These are phyloP conservation scores for Carpinus fangiana DNA, from an alignment of 306 rosid genomes.

Conservation along the genomic window DNA sequence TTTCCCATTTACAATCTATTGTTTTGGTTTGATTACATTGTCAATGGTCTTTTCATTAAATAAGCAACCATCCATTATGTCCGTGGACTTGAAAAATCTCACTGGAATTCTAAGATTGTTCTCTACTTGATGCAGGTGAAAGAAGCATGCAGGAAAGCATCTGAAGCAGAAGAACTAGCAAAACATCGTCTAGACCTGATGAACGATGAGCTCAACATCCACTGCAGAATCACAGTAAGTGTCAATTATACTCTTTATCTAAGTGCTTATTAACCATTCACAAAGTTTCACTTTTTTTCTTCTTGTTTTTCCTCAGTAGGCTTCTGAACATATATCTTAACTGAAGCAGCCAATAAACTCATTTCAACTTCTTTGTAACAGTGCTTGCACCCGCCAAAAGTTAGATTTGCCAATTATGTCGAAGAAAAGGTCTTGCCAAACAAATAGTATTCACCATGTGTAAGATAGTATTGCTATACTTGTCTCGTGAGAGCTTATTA, in stretches of 20 bases:
- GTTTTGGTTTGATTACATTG: not conserved
- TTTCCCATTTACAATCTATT: not conserved
- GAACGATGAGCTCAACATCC: constrained; percentile 72
- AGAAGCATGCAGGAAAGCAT: constrained; percentile 74
- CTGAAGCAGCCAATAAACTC: not conserved
- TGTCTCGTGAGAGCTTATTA: not conserved
- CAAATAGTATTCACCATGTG: constrained; percentile 2
- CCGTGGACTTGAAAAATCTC: not conserved
- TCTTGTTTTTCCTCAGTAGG: not conserved
- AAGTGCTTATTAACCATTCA: constrained; percentile 1
- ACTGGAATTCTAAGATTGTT: not conserved
- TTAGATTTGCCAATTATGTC: constrained; percentile 52
- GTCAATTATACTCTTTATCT: not conserved
- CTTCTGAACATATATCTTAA: not conserved
- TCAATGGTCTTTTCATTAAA: not conserved
- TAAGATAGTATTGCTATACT: not conserved
- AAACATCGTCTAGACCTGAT: constrained; percentile 54
- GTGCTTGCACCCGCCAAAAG: constrained; percentile 68
- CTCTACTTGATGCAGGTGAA: constrained; percentile 48
- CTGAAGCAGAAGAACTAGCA: constrained; percentile 59
- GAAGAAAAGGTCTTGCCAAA: constrained; percentile 41
- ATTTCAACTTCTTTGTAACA: constrained; percentile 32
- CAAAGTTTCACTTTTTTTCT: not conserved
- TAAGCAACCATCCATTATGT: not conserved
- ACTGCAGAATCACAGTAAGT: constrained; percentile 63